Percentiles rank a stretch among this genome's conserved stretches.
phyloP scores from a whole-genome alignment of 257 asterid genomes.

The Mentha longifolia region DNA sequence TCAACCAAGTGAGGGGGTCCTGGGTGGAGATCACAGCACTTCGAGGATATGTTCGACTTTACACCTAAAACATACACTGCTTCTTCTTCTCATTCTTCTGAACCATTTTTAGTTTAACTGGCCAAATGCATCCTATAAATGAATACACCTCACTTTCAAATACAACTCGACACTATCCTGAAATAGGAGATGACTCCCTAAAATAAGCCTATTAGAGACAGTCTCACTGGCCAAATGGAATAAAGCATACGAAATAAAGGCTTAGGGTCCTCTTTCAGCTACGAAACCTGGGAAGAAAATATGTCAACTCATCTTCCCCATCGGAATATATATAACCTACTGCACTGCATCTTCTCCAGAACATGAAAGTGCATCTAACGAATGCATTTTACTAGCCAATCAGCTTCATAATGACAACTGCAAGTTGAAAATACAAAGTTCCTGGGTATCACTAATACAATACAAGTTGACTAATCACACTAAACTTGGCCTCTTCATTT shows the following conservation, averaged over 20 bases:
- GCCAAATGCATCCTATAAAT: background rate
- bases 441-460: background rate
- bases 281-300: background rate
- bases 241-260: background rate
- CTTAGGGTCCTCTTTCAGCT: background rate
- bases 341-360: background rate
- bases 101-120: background rate
- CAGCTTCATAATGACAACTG: background rate
- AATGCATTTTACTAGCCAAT: conserved; percentile 5
- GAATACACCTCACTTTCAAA: background rate
- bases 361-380: background rate
- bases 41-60: background rate
- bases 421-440: background rate
- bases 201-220: background rate
- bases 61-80: background rate
- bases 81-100: background rate
- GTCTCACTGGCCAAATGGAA: background rate
- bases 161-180: background rate
- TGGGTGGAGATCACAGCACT: background rate
- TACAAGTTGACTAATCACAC: background rate
- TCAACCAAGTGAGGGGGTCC: background rate
- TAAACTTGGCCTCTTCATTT: background rate
- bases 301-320: background rate
- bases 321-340: background rate
- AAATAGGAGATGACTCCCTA: background rate